A percentile compares a stretch with the other conserved stretches of the same genome.
These are phyloP conservation scores for Collybia nuda DNA, from an alignment of 768 basidiomycete species.

Conservation along the genomic window DNA sequence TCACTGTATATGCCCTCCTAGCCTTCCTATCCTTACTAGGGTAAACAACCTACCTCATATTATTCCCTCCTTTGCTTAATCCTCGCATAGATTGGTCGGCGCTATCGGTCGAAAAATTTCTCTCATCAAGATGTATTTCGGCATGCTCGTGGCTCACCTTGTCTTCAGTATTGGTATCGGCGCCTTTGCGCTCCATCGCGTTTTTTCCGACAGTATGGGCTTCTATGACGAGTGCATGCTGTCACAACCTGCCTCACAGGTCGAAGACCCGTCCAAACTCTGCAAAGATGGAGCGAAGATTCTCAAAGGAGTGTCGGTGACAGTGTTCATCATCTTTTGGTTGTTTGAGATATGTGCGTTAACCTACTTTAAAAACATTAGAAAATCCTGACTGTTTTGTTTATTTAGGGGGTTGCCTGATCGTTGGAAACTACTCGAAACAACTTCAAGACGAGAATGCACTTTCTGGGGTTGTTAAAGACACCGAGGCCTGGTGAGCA, in stretches of 20 bases:
- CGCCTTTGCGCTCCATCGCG: conserved; percentile 40
- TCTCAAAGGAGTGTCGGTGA: conserved; percentile 41
- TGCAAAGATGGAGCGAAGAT: conserved; percentile 40
- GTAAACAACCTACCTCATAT: conserved; percentile 22
- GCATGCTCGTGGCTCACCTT: conserved; percentile 39
- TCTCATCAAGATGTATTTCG: conserved; percentile 42
- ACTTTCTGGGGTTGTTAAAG: conserved; percentile 36
- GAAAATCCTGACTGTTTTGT: conserved; percentile 4
- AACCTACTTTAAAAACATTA: not conserved
- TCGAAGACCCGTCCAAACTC: conserved; percentile 20
- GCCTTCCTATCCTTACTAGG: conserved; percentile 45
- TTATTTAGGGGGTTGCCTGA: conserved; percentile 42
- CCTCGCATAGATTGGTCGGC: conserved; percentile 36
- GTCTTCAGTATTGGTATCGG: conserved; percentile 44
- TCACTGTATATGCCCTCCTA: conserved; percentile 39
- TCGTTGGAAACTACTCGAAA: conserved; percentile 41
- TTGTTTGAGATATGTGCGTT: conserved; percentile 48
- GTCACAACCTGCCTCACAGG: conserved; percentile 3
- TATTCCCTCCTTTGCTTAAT: not conserved
- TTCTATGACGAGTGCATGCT: conserved; percentile 36
- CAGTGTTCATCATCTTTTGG: conserved; percentile 43
- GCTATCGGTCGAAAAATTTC: conserved; percentile 37
- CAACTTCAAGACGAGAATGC: conserved; percentile 46
- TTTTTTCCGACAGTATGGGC: conserved; percentile 39
- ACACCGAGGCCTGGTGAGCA: conserved; percentile 42